These are phyloP conservation scores for Flueggea neowawraea DNA, from an alignment of 441 rosid genomes.

Conservation along the genomic window DNA sequence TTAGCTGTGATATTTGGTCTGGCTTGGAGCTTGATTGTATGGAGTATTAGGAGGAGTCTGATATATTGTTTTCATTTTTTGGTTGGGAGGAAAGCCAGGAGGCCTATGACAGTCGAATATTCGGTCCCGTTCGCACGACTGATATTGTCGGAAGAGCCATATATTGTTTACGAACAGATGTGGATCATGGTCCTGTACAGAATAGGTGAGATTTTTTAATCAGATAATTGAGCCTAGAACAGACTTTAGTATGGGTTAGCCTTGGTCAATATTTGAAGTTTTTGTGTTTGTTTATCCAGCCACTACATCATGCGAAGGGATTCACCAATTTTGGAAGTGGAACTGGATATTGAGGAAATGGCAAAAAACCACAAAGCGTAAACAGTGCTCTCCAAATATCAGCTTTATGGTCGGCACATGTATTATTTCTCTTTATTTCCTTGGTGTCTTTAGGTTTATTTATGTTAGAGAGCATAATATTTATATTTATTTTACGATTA, in stretches of 20 bases:
- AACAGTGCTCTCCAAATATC: neutral
- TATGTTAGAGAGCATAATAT: no score
- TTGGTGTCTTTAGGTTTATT: no score
- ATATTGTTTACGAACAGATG: slow-evolving; percentile 74
- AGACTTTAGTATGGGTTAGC: neutral
- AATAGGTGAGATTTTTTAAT: slow-evolving; percentile 58
- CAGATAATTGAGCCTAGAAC: neutral
- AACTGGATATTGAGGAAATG: slow-evolving; percentile 92
- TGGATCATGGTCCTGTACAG: slow-evolving; percentile 89
- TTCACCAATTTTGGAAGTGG: slow-evolving; percentile 74
- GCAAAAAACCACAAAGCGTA: slow-evolving; percentile 69
- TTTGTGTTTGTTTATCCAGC: slow-evolving; percentile 28
- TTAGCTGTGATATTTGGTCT: no score
- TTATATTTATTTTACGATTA: no score
- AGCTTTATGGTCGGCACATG: no score
- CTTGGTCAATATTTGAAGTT: slow-evolving; percentile 5
- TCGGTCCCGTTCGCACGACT: slow-evolving; percentile 79
- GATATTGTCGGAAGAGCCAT: slow-evolving; percentile 82
- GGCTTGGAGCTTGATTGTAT: no score
- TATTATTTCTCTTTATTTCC: neutral
- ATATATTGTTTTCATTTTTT: no score
- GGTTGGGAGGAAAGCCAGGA: slow-evolving; percentile 43
- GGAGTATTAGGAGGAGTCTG: no score
- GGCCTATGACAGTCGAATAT: slow-evolving; percentile 82
- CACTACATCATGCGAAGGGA: slow-evolving; percentile 58